A percentile compares a stretch with the other conserved stretches of the same genome.
Conservation (phyloP, 2,329 filamentous ascomycete genomes). For the Pseudovirgaria hyperparasitica region DNA sequence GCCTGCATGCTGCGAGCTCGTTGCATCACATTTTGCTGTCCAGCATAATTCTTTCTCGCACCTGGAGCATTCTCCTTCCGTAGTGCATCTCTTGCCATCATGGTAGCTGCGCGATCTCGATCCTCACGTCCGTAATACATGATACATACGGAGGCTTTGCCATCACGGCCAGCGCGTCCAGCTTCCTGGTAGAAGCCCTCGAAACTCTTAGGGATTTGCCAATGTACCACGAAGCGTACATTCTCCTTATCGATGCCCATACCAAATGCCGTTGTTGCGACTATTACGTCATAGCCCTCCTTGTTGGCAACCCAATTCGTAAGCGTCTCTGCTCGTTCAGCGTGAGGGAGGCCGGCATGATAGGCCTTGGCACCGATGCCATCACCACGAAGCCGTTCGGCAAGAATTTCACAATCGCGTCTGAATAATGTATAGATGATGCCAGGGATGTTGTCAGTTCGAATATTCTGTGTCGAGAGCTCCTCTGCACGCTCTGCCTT, state of each 20-base stretch:
- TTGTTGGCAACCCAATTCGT: conserved; percentile 60
- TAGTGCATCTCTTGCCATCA: conserved; percentile 36
- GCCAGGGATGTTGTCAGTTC: conserved; percentile 54
- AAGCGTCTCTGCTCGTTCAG: conserved; percentile 57
- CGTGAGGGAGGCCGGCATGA: conserved; percentile 55
- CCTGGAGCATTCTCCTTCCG: conserved; percentile 33
- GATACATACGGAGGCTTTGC: conserved; percentile 75
- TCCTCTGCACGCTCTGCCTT: conserved; percentile 45
- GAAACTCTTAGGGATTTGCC: conserved; percentile 86
- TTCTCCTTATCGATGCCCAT: conserved; percentile 98
- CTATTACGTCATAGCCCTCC: conserved; percentile 75
- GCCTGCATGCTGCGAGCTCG: conserved; percentile 34
- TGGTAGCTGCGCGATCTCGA: conserved; percentile 54
- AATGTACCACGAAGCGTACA: conserved; percentile 89
- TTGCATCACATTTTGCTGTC: conserved; percentile 24
- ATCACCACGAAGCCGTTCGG: conserved; percentile 50
- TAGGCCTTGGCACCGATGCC: conserved; percentile 64
- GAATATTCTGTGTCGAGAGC: conserved; percentile 36
- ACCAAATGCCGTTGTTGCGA: conserved; percentile 89
- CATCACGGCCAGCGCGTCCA: conserved; percentile 79
- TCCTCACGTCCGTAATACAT: conserved; percentile 87
- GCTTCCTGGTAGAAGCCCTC: conserved; percentile 96
- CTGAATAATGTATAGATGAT: conserved; percentile 72
- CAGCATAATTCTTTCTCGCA: conserved; percentile 22
- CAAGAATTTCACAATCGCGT: conserved; percentile 60